These are phyloP conservation scores for Crithidia sp. DNA, from an alignment of 208 protist species.

Conservation along the genomic window DNA sequence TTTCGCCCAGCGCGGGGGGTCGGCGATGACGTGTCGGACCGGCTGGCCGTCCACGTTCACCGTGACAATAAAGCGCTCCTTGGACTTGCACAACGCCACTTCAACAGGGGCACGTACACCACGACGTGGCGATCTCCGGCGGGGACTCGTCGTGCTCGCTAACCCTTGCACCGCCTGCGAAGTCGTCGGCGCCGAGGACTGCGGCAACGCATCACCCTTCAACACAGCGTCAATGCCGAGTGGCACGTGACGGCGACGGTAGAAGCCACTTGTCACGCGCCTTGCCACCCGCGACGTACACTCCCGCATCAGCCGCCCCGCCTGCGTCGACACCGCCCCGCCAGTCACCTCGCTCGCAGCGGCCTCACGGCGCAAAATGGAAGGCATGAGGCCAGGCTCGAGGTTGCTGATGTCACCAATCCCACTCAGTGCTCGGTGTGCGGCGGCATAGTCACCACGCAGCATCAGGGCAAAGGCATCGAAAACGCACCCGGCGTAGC, in stretches of 20 bases:
- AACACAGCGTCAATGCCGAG: slow-evolving; percentile 11
- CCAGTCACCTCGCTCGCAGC: slow-evolving; percentile 18
- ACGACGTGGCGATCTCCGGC: not conserved
- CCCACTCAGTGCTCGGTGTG: slow-evolving; percentile 28
- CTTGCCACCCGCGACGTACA: slow-evolving; percentile 8
- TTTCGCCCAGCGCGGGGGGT: not conserved
- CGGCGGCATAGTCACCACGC: slow-evolving; percentile 38
- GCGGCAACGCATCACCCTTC: not conserved
- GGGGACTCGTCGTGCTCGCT: no score
- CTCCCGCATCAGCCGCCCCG: slow-evolving; percentile 24
- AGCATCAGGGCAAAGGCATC: slow-evolving; percentile 46
- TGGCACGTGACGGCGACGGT: not conserved
- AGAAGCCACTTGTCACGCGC: not conserved
- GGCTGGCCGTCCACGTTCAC: not conserved
- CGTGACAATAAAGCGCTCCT: slow-evolving; percentile 2
- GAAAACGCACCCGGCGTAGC: slow-evolving; percentile 19
- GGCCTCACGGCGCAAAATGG: slow-evolving; percentile 16
- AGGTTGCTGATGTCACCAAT: slow-evolving; percentile 22
- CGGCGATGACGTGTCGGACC: not conserved
- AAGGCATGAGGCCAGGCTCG: slow-evolving; percentile 13
- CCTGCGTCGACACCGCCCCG: slow-evolving; percentile 22
- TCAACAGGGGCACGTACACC: not conserved
- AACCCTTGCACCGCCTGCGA: not conserved
- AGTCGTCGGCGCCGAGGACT: not conserved
- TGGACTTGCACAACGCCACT: not conserved